Percentiles rank a stretch among this genome's conserved stretches.
Conservation (phyloP, 257 asterid genomes). For the Nicotiana undulata region DNA sequence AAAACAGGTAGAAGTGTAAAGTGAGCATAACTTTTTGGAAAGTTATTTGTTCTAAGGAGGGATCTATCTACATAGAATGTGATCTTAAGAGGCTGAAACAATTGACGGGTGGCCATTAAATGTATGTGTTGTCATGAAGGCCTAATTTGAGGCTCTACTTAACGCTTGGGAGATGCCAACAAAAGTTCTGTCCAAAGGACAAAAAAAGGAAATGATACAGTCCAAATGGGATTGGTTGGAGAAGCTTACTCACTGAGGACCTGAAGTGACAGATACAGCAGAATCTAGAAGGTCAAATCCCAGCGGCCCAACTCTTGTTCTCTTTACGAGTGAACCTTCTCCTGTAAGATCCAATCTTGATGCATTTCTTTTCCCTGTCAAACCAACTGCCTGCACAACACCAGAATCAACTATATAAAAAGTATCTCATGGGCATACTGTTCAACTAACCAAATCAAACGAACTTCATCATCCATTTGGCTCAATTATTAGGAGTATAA, state of each 20-base stretch:
- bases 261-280: slow-evolving; percentile 69
- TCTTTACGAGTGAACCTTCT: slow-evolving; percentile 45
- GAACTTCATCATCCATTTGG: not conserved
- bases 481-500: not conserved
- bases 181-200: not conserved
- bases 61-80: not conserved
- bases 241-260: slow-evolving; percentile 97
- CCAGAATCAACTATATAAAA: not conserved
- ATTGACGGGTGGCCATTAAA: not conserved
- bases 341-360: slow-evolving; percentile 71
- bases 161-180: not conserved
- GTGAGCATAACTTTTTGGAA: not conserved
- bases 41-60: not conserved
- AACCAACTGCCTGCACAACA: slow-evolving; percentile 52
- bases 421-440: not conserved
- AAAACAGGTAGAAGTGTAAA: not conserved
- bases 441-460: not conserved
- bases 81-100: not conserved
- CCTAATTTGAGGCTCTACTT: not conserved
- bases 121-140: not conserved
- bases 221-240: slow-evolving; percentile 20
- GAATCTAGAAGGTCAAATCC: slow-evolving; percentile 91
- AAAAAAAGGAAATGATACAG: not conserved
- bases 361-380: slow-evolving; percentile 43
- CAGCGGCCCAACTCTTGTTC: slow-evolving; percentile 85